Base-by-base conservation (phyloP, 1,284 basidiomycete genomes). In the Phlebopus sp. region DNA sequence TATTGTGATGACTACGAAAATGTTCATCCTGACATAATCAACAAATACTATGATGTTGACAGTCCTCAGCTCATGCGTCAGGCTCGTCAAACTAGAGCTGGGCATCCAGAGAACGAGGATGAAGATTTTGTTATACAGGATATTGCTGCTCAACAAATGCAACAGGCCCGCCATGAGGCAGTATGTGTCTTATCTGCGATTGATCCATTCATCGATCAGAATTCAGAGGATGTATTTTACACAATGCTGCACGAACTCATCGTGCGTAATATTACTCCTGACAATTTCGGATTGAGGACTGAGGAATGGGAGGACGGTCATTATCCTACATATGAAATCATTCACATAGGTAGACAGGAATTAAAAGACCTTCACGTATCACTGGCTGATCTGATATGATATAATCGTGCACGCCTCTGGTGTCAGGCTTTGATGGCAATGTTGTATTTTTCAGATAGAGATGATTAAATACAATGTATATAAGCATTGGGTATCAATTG, bases 321-420 rank as follows among this genome's bases (percentile, higher is more conserved):
- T 3, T 64, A 64, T 49, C 59, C 57, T 0, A 17, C 47, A 10
- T 55, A 47, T 29, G 59, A 63, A 35, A 55, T 52, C 0, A 39
- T 66, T 10, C 30, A 29, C 2, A 35, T 49, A 13, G 60, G 62
- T 5, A 32, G 42, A 4, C 37, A 37, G 14, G 51, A 52, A 1
- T 42, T n/a, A 2, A 58, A 55, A 36, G 50, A 57, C 14, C 50
- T 63, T 11, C 46, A 47, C 3, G 35, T 63, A 2, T 50, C 49
- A 13, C 44, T 63, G 5, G 52, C 53, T 8, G 55, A 59, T 34
- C 25, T 40, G 1, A 55, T 59, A 3, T 65, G 63, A 59, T 49
- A 46, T 23, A 42, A 46, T 4, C 42, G 53, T 2, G 59, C 60
- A 37, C 36, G 52, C 19, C 41, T 54, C 25, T 64, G 60, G 62